Conservation (phyloP, 352 stramenopile genomes). For the Phytophthora idaei region DNA sequence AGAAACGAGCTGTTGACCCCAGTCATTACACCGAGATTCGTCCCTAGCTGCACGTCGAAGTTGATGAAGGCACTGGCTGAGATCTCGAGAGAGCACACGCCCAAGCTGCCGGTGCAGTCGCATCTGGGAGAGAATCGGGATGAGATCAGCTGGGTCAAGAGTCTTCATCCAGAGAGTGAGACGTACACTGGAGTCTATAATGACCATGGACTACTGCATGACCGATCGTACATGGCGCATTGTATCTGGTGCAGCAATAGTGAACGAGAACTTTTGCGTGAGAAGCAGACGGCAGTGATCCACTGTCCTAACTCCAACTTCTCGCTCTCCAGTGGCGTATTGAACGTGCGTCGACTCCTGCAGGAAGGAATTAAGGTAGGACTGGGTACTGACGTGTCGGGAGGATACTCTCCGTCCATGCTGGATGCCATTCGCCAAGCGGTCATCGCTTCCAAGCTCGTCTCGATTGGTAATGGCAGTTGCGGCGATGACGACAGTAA, state of each 20-base stretch:
- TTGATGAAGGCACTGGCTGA: conserved; percentile 84
- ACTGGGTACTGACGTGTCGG: conserved; percentile 94
- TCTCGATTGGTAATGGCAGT: conserved; percentile 70
- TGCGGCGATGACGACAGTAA: conserved; percentile 39
- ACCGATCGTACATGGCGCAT: conserved; percentile 94
- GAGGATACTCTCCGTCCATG: conserved; percentile 95
- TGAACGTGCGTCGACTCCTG: conserved; percentile 83
- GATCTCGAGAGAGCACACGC: conserved; percentile 81
- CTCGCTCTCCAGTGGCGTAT: conserved; percentile 87
- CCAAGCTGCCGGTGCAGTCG: conserved; percentile 86
- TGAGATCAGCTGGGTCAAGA: conserved; percentile 77
- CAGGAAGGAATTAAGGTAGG: conserved; percentile 89
- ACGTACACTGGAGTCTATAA: conserved; percentile 88
- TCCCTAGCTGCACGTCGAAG: conserved; percentile 81
- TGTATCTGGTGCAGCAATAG: conserved; percentile 86
- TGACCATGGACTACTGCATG: conserved; percentile 86
- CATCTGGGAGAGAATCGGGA: conserved; percentile 90
- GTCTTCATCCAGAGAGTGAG: conserved; percentile 64
- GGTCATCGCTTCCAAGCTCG: conserved; percentile 90
- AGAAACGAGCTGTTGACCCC: conserved; percentile 81
- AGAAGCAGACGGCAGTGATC: conserved; percentile 82
- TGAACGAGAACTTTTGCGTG: conserved; percentile 77
- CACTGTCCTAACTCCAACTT: conserved; percentile 97
- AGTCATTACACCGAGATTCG: conserved; percentile 94
- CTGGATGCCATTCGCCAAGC: conserved; percentile 91